Base-by-base conservation (phyloP, 495 filamentous ascomycete genomes). In the Trichoderma asperelloides region DNA sequence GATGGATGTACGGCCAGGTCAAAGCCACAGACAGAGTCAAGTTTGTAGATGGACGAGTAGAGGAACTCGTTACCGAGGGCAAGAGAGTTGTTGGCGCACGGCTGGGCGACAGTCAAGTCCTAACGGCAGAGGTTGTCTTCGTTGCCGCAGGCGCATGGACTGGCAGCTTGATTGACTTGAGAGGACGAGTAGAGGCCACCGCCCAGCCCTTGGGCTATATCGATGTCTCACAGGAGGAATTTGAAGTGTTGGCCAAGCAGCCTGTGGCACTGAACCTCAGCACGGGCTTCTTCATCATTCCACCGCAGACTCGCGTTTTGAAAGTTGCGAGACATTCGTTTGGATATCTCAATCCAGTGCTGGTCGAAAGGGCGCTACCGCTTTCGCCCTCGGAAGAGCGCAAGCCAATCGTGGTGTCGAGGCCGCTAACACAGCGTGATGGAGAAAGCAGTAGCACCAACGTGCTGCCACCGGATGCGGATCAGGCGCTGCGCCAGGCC, bases 81-180 rank as follows among this genome's bases (percentile, higher is more conserved):
- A 33, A 64, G 25, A 69, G 69, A 21, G 74, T 81, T 33, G 79
- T 77, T 1, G 84, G 91, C 9, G 92, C 85, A 6, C 71, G 70
- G 27, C 74, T 94, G 9, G 72, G 74, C 0, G 80, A 85, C 64
- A 85, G 86, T 4, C 70, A 70, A 39, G 76, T 71, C 11, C 65
- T 96, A 6, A 76, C 75, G 0, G 92, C 92, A 3, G 88, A 90
- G 63, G 81, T 97, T 5, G 86, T 89, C 18, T 78, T 97, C 66
- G 80, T 96, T 8, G 92, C 95, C 0, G 86, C 92, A 0, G 95
- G 95, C 7, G 91, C 95, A 1, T 97, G 93, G 93, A 90, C 90
- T 7, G 81, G 84, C 0, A 78, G 81, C 0, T 78, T 98, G 9
- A 78, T 98, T 57, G 90, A 96, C 77, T 77, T 97, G 1, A 78